Conservation (phyloP, 2,329 filamentous ascomycete species). For the Pyrenochaeta sp. region DNA sequence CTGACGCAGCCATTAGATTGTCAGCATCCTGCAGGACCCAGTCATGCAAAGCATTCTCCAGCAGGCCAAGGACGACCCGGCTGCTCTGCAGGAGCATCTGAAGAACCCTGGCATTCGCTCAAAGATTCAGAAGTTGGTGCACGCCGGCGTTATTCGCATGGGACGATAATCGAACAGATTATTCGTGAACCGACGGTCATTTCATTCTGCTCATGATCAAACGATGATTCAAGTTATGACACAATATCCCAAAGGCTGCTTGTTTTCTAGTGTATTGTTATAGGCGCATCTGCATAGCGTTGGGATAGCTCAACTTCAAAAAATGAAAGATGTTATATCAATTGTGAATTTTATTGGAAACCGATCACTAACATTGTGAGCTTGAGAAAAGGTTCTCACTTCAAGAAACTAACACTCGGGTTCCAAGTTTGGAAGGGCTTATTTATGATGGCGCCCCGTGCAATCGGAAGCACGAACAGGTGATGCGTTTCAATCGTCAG, state of each 20-base stretch:
- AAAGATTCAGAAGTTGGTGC: slow-evolving; percentile 95
- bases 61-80: slow-evolving; percentile 92
- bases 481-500: neutral
- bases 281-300: slow-evolving; percentile 31
- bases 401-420: no score
- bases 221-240: neutral
- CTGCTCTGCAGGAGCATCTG: slow-evolving; percentile 96
- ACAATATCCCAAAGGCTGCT: no score
- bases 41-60: slow-evolving; percentile 98
- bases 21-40: slow-evolving; percentile 90
- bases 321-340: no score
- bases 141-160: slow-evolving; percentile 87
- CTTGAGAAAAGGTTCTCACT: no score
- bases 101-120: slow-evolving; percentile 83
- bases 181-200: neutral
- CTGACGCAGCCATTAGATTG: slow-evolving; percentile 66
- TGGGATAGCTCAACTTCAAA: slow-evolving; percentile 15
- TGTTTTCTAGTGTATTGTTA: slow-evolving; percentile 10
- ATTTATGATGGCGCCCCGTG: no score
- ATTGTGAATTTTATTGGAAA: no score
- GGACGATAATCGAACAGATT: slow-evolving; percentile 56
- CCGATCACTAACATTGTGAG: no score
- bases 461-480: no score
- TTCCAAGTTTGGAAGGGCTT: no score
- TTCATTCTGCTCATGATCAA: neutral